These are phyloP conservation scores for Carex parvula DNA, from an alignment of 176 grass and related monocot genomes.

Conservation along the genomic window DNA sequence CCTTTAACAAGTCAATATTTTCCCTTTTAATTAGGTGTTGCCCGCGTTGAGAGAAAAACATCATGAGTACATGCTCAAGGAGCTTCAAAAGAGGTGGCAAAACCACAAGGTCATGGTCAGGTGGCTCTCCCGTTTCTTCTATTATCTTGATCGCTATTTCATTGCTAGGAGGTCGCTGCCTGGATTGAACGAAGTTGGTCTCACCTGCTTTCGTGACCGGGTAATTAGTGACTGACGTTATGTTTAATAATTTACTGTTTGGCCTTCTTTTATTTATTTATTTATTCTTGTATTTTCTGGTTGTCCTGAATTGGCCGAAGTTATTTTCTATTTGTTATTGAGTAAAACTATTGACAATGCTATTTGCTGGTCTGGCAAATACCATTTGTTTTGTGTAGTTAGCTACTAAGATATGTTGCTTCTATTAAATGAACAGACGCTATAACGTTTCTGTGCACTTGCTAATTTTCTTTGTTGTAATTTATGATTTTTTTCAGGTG, in stretches of 20 bases:
- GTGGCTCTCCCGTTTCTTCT: slow-evolving; percentile 82
- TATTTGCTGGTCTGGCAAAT: background rate
- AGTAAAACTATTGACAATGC: background rate
- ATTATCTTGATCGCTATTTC: slow-evolving; percentile 93
- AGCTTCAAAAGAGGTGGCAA: slow-evolving; percentile 75
- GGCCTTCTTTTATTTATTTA: background rate
- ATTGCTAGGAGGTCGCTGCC: slow-evolving; percentile 63
- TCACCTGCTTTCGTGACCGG: slow-evolving; percentile 65
- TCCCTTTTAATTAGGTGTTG: slow-evolving; percentile 50
- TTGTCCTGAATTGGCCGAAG: background rate
- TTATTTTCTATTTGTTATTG: background rate
- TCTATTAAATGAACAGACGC: background rate
- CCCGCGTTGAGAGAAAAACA: slow-evolving; percentile 91
- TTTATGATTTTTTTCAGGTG: slow-evolving; percentile 41
- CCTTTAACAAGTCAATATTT: background rate
- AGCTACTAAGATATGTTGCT: background rate
- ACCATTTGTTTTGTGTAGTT: background rate
- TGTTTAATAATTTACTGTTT: background rate
- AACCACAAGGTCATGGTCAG: slow-evolving; percentile 97
- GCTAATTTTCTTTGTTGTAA: background rate
- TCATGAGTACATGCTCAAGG: slow-evolving; percentile 81
- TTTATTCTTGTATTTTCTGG: background rate
- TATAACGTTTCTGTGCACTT: background rate
- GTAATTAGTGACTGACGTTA: slow-evolving; percentile 28
- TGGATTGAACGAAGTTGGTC: slow-evolving; percentile 72